A percentile compares a stretch with the other conserved stretches of the same genome.
Conservation (phyloP, 2,329 filamentous ascomycete species). For the Trichoderma sp. region DNA sequence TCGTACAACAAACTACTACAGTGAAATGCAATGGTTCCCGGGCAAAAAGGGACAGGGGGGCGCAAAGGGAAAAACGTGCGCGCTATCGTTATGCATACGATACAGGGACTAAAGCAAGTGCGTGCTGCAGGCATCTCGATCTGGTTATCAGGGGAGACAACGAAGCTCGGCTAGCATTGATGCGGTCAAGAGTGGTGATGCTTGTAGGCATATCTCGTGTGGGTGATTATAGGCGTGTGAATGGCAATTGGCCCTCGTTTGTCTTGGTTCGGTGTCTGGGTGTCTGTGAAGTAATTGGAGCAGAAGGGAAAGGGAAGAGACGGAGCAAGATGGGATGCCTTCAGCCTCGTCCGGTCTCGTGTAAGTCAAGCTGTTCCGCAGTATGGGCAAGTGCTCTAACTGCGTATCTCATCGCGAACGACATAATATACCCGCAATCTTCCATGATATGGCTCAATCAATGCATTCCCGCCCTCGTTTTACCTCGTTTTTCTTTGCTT, state of each 20-base stretch:
- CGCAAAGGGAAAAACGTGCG: conserved; percentile 18
- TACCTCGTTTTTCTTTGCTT: not conserved
- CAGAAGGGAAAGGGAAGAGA: not conserved
- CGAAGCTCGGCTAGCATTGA: conserved; percentile 23
- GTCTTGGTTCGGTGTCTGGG: not conserved
- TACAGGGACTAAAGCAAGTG: conserved; percentile 26
- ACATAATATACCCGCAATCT: no score
- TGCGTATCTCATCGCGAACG: no score
- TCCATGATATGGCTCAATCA: no score
- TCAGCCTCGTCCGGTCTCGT: not conserved
- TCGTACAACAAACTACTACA: no score
- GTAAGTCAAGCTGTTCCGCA: no score
- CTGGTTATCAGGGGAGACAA: conserved; percentile 22
- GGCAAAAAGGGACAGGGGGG: conserved; percentile 7
- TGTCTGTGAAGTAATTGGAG: not conserved
- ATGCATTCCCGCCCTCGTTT: no score
- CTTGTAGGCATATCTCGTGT: not conserved
- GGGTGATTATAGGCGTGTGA: no score
- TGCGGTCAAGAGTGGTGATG: conserved; percentile 25
- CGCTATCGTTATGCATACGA: conserved; percentile 28
- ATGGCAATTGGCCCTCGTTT: not conserved
- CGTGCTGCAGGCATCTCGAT: conserved; percentile 28
- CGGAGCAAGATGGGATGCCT: not conserved
- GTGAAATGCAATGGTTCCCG: not conserved
- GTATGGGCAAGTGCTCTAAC: no score